phyloP scores from a whole-genome alignment of 2,329 filamentous ascomycete genomes.

The Penicillium sclerotiorum region DNA sequence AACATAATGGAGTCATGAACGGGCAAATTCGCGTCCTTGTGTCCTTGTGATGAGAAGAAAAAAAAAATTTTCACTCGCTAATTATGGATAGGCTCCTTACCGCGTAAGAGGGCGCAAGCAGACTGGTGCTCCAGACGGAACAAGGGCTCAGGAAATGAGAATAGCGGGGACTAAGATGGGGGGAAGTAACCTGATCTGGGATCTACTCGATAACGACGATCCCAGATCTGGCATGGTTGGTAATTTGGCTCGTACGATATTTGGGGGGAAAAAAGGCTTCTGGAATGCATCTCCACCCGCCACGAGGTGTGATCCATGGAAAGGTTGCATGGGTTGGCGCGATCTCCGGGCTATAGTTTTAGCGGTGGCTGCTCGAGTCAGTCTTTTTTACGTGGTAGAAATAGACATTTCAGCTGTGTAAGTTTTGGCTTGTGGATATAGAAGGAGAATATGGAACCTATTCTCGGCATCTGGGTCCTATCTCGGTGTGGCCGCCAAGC shows the following conservation, averaged over 20 bases:
- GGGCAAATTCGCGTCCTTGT: no score
- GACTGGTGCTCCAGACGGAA: not conserved
- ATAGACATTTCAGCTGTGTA: no score
- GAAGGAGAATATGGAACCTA: no score
- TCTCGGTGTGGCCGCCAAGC: conserved; percentile 2
- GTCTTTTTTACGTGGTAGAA: no score
- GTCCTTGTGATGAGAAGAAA: conserved; percentile 2
- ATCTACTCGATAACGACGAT: not conserved
- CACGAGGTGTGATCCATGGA: conserved; percentile 2
- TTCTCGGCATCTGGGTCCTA: not conserved
- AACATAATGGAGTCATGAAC: not conserved
- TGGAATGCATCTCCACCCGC: conserved; percentile 10
- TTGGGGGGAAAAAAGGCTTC: conserved; percentile 5
- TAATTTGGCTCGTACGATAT: not conserved
- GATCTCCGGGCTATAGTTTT: conserved; percentile 2
- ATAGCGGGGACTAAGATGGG: not conserved
- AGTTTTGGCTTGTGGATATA: no score
- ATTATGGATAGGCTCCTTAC: not conserved
- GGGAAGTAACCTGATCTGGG: conserved; percentile 1
- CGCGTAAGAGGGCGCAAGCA: not conserved
- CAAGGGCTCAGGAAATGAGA: not conserved
- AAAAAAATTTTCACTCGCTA: conserved; percentile 3
- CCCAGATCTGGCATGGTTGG: conserved; percentile 4
- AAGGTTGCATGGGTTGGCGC: conserved; percentile 2
- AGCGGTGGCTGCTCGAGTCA: not conserved